Evolutionary conservation across 441 rosid species (phyloP).

Genomic region (Bocquillonia castaneifolia): DNA sequence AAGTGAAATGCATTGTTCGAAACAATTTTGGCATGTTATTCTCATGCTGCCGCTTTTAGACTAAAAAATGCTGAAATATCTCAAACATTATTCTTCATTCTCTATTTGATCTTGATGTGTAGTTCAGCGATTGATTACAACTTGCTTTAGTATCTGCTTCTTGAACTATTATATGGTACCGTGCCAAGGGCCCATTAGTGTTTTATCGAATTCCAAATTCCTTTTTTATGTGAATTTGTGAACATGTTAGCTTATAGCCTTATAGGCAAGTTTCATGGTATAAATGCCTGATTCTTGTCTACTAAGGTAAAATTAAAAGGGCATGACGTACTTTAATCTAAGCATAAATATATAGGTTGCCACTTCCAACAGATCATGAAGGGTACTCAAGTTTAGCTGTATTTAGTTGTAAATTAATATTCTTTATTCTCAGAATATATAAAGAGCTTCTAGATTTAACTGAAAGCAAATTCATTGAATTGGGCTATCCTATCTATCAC

Average conservation of each 20-base stretch:
- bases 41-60: not conserved
- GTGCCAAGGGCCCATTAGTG: not conserved
- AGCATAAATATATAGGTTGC: not conserved
- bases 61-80: too few species aligned
- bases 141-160: not conserved
- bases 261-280: not conserved
- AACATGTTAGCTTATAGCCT: not conserved
- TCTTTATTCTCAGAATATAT: slow-evolving; percentile 5
- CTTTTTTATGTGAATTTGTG: not conserved
- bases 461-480: not conserved
- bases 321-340: not conserved
- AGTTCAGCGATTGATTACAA: too few species aligned
- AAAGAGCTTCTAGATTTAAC: not conserved
- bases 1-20: too few species aligned
- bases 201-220: not conserved
- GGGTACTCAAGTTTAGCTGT: not conserved
- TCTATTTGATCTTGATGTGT: too few species aligned
- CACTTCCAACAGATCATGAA: not conserved
- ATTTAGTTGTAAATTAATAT: not conserved
- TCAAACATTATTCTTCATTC: not conserved
- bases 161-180: not conserved
- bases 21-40: too few species aligned
- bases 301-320: not conserved
- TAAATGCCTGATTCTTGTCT: not conserved
- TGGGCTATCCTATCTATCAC: not conserved